Conservation (phyloP, 495 filamentous ascomycete genomes). For the Aspergillus saccharolyticus region DNA sequence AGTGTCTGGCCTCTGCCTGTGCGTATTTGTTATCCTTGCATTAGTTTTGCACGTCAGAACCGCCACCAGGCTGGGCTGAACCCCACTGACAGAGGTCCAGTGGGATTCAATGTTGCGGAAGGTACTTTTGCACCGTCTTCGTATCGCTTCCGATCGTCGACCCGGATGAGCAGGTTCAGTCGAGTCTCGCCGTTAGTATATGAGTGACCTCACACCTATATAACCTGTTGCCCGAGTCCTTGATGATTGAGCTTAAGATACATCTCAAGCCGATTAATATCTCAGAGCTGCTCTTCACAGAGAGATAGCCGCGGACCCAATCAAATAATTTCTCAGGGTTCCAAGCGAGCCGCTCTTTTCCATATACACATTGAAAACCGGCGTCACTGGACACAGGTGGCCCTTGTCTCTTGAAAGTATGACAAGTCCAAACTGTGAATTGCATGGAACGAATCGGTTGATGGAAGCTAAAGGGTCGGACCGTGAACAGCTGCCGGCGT, state of each 20-base stretch:
- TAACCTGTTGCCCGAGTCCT: slow-evolving; percentile 3
- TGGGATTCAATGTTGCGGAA: slow-evolving; percentile 5
- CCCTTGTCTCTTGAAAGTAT: slow-evolving; percentile 1
- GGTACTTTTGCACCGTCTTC: slow-evolving; percentile 19
- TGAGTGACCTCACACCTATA: slow-evolving; percentile 6
- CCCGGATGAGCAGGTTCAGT: slow-evolving; percentile 1
- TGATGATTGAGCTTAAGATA: not conserved
- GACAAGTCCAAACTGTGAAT: slow-evolving; percentile 16
- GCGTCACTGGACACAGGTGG: not conserved
- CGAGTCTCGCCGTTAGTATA: slow-evolving; percentile 13
- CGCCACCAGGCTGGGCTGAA: slow-evolving; percentile 16
- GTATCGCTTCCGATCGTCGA: slow-evolving; percentile 2
- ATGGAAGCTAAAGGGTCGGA: slow-evolving; percentile 9
- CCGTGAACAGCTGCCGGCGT: slow-evolving; percentile 16
- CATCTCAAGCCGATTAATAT: not conserved
- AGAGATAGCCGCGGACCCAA: not conserved
- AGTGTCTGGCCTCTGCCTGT: slow-evolving; percentile 11
- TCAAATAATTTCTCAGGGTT: not conserved
- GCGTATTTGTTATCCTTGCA: slow-evolving; percentile 28
- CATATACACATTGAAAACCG: not conserved
- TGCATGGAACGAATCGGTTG: slow-evolving; percentile 16
- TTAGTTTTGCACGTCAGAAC: slow-evolving; percentile 20
- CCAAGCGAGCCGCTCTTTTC: not conserved
- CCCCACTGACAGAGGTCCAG: slow-evolving; percentile 11
- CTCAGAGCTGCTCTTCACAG: not conserved